Evolutionary conservation across 2,329 filamentous ascomycete species (phyloP), one percentile per base, ranked within the genome.

Genomic region (Pseudogymnoascus pannorum): DNA sequence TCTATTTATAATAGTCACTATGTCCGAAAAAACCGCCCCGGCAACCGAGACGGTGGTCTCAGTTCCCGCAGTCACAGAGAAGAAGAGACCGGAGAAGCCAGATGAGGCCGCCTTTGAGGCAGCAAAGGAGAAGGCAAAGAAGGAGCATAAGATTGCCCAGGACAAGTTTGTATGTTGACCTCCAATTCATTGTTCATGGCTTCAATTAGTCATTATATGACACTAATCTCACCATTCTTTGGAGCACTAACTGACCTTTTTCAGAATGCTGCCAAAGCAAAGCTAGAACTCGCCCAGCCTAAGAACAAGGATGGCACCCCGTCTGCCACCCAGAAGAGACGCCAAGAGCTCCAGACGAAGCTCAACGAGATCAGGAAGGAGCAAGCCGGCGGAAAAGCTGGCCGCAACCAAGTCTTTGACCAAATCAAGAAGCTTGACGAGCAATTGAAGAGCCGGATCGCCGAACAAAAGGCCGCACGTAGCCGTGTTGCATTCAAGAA

Each of bases 381-480:
- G 79, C 94, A 97, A 79, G 87, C 87, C 68, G 87, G 85, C 63
- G 89, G 91, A 79, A 99, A 99, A 82, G 84, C 86, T 63, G 86
- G 88, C 60, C 89, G 92, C 61, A 84, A 82, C 69, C 81, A 83
- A 72, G 87, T 92, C 75, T 83, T 91, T 70, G 92, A 97, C 71
- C 91, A 95, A 78, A 89, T 97, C 79, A 96, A 94, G 83, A 87
- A 87, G 68, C 85, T 96, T 63, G 92, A 97, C 69, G 88, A 92
- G 73, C 89, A 92, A 73, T 81, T 99, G 71, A 93, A 93, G 78
- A 86, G 87, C 70, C 87, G 90, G 67, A 87, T 95, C 68, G 79
- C 83, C 67, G 92, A 97, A 78, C 90, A 96, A 74, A 97, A 97
- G 83, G 83, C 81, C 61, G 89, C 90, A 66, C 88, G 89, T 70